Conservation (phyloP, 768 basidiomycete genomes). For the Macrocybe gigantea region DNA sequence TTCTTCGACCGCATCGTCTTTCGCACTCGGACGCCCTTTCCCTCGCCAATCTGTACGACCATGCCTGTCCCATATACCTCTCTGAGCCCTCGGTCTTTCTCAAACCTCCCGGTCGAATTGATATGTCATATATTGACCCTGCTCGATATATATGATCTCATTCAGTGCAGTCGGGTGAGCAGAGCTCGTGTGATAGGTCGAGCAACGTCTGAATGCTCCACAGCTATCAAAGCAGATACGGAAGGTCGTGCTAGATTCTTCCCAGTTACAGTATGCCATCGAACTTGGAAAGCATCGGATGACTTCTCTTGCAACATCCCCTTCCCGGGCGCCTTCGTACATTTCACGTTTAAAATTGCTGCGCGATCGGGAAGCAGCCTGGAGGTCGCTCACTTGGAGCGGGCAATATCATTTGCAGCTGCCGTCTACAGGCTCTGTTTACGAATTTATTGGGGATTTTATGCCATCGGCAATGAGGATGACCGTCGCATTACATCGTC, state of each 20-base stretch:
- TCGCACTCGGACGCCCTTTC: no score
- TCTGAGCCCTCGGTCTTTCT: slow-evolving; percentile 8
- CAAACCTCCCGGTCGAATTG: slow-evolving; percentile 31
- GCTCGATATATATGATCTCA: slow-evolving; percentile 28
- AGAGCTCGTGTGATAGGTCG: neutral
- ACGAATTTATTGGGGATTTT: slow-evolving; percentile 48
- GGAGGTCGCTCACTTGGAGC: slow-evolving; percentile 39
- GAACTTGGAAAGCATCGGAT: slow-evolving; percentile 43
- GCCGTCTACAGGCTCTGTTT: slow-evolving; percentile 40
- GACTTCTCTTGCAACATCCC: slow-evolving; percentile 25
- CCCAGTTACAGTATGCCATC: slow-evolving; percentile 41
- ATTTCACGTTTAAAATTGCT: slow-evolving; percentile 35
- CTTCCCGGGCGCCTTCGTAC: slow-evolving; percentile 24
- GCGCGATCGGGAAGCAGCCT: slow-evolving; percentile 37
- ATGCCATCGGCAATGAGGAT: slow-evolving; percentile 43
- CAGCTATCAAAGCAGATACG: slow-evolving; percentile 36
- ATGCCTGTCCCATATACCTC: no score
- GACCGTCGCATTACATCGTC: slow-evolving; percentile 32
- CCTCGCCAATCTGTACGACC: no score
- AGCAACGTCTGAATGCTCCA: slow-evolving; percentile 1
- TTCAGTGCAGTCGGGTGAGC: slow-evolving; percentile 25
- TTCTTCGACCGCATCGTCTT: neutral
- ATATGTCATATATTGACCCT: slow-evolving; percentile 28
- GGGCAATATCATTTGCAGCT: slow-evolving; percentile 28
- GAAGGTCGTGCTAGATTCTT: slow-evolving; percentile 33